Evolutionary conservation across 2,329 filamentous ascomycete species (phyloP), one percentile per base, ranked within the genome.

Genomic region (Botrytis tulipae): DNA sequence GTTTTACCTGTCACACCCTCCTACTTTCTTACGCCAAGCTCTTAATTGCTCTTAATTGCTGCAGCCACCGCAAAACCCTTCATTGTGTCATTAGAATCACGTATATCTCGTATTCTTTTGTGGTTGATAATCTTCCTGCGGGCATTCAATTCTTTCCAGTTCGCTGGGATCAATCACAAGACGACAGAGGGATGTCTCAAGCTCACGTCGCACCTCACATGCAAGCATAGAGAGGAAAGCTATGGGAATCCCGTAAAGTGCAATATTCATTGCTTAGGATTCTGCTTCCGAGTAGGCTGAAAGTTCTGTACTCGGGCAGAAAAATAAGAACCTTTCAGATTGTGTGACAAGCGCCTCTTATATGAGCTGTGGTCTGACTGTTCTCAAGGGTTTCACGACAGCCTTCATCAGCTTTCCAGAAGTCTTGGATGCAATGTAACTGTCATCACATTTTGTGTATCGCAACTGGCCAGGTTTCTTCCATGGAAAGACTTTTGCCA

Each of bases 381-480:
- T 16, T 22, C 63, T 29, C 7, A 16, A 18, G 6, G 60, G 60
- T 67, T 67, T 25, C 62, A 67, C 29, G 46, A 48, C 70, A 66
- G 59, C 46, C 40, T 67, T 72, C 61, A 37, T 59, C 48, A 51
- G 61, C 35, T 44, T 54, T 72, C 70, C 42, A 67, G 70, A 72
- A 72, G 65, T 40, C 48, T 42, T 42, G 65, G 48, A 68, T 68
- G 35, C 18, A 18, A 42, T 57, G 25, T 29, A 57, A 67, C 35
- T 20, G 35, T 40, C 48, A 57, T n/a, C 29, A n/a, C 16, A 20
- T 42, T 22, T 68, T 54, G 25, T 40, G 35, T 57, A 68, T 10
- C 46, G 40, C 22, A 16, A 40, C 46, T 54, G 62, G 32, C 44
- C 25, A 68, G 35, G 65, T 10, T 40, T 54, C 20, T 54, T 22